Evolutionary conservation across 1,139 yeast species (phyloP), one percentile per base, ranked within the genome.

Genomic region (Blastobotrys serpentis): DNA sequence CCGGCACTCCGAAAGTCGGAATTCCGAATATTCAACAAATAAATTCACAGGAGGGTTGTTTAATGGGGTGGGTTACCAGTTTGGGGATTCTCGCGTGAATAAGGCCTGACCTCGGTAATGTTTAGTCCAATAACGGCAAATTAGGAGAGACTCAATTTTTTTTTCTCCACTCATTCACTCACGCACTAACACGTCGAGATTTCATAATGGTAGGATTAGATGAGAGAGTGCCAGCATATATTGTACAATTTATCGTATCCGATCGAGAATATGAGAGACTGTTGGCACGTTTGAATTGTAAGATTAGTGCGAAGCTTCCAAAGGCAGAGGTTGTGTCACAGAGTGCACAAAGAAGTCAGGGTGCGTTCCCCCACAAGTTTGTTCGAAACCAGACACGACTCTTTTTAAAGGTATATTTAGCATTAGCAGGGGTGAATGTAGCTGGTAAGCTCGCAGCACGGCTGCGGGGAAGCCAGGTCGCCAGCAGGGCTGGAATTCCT

Each of bases 381-480:
- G 46, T 60, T 13, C 60, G 69, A 32, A 54, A 58, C 13, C 65
- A 65, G 41, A 46, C 60, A 23, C 57, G 70, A 37, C 56, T 66
- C 33, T 63, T 61, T 49, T 50, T 54, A 36, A 57, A 58, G 42
- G 51, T 58, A 7, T 66, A 63, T 51, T 54, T 57, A 10, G 51
- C 60, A 10, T 56, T 63, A 17, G 54, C 49, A 13, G 50, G 55
- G 25, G 47, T 56, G 26, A 59, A 62, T 46, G 52, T 56, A 30
- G 45, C 56, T 17, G 40, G 39, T 14, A 49, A 52, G 13, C 50
- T 49, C 11, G 49, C 47, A 23, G 46, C 25, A 44, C 37, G 33
- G 47, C 19, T 48, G 36, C 40, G 16, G 42, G 22, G 37, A 46
- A 29, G 26, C 47, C 38, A 26, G 42, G 38, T 30, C 5, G 39